A percentile compares a stretch with the other conserved stretches of the same genome.
Evolutionary conservation across 1,284 basidiomycete genomes (phyloP).

Genomic region (Apiotrichum laibachii): DNA sequence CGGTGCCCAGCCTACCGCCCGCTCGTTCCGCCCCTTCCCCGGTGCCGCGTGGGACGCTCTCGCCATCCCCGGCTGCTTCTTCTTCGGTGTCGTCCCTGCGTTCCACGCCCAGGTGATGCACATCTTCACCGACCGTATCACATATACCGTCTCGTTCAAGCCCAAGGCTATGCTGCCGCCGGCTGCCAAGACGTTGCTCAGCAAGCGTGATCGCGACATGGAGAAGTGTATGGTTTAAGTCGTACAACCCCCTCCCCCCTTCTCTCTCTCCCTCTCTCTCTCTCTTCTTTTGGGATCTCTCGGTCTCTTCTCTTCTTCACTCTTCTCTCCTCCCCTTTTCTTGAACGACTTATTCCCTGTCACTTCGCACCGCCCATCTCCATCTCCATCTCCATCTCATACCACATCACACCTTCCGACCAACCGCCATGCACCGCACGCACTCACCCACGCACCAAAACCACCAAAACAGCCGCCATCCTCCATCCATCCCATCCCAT

Average conservation of each 20-base stretch:
- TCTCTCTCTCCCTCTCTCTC: too few relatives aligned
- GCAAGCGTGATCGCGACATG: neutral
- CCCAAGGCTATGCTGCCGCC: slow-evolving; percentile 7
- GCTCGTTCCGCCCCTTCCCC: slow-evolving; percentile 27
- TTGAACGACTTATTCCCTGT: neutral
- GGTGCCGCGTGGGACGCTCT: slow-evolving; percentile 25
- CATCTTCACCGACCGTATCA: slow-evolving; percentile 38
- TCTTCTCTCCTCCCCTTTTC: neutral
- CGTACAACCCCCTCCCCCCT: neutral
- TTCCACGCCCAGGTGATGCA: slow-evolving; percentile 42
- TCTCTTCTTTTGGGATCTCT: neutral
- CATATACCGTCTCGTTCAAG: slow-evolving; percentile 37
- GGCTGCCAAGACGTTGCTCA: neutral
- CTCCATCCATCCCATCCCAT: too few relatives aligned
- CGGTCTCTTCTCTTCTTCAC: neutral
- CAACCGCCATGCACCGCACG: neutral
- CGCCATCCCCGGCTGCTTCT: slow-evolving; percentile 36
- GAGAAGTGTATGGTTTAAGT: slow-evolving; percentile 3
- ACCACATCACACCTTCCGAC: neutral
- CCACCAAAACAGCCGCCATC: too few relatives aligned
- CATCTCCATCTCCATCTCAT: neutral
- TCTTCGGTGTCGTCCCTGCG: slow-evolving; percentile 39
- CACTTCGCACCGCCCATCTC: neutral
- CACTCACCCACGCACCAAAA: neutral
- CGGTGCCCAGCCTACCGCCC: slow-evolving; percentile 23